phyloP scores from a whole-genome alignment of 129 eudicot genomes.

The Chrysanthemum seticuspe region DNA sequence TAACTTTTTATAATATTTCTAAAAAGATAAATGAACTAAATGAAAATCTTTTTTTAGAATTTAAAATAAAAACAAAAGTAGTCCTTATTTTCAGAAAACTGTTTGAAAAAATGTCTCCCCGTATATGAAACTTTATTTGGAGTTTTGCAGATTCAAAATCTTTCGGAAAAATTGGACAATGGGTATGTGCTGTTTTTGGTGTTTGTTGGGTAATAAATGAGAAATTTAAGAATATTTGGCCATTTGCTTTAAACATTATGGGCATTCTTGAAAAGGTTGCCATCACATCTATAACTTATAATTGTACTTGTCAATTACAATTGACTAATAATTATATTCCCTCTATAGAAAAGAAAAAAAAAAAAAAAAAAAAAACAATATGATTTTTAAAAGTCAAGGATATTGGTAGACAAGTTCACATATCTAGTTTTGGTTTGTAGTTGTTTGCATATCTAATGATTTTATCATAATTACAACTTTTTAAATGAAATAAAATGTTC shows the following conservation, averaged over 20 bases:
- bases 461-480: conserved; percentile 5
- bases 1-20: no score
- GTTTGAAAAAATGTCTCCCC: conserved; percentile 3
- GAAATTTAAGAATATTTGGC: conserved; percentile 34
- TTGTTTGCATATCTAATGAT: conserved; percentile 11
- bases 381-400: conserved; percentile 19
- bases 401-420: conserved; percentile 24
- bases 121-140: conserved; percentile 22
- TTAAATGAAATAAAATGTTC: background rate
- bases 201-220: conserved; percentile 44
- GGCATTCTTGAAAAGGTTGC: conserved; percentile 49
- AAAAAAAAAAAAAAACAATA: conserved; percentile 2
- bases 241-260: conserved; percentile 34
- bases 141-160: conserved; percentile 24
- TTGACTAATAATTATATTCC: conserved; percentile 33
- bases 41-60: no score
- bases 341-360: conserved; percentile 13
- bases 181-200: conserved; percentile 33
- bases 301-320: conserved; percentile 33
- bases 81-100: no score
- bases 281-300: conserved; percentile 35
- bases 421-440: conserved; percentile 17
- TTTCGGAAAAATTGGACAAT: conserved; percentile 16
- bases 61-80: no score
- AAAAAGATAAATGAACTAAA: no score